Percentiles rank a stretch among this genome's conserved stretches.
These are phyloP conservation scores for Phycomyces nitens DNA, from an alignment of 192 early-diverging fungal species.

Conservation along the genomic window DNA sequence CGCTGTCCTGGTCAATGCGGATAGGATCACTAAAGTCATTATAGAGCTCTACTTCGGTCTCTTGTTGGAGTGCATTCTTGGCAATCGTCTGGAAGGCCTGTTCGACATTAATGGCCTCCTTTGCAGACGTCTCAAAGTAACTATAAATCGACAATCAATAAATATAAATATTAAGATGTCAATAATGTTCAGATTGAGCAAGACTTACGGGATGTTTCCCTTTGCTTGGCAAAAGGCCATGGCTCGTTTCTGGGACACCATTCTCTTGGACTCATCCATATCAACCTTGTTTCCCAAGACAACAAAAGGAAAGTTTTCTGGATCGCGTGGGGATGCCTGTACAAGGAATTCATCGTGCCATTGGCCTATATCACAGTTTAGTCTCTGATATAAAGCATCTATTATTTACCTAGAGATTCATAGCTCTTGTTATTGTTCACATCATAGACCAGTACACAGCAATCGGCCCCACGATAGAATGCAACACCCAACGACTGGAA, in stretches of 20 bases:
- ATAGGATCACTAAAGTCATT: conserved; percentile 90
- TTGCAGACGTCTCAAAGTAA: conserved; percentile 98
- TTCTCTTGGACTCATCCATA: conserved; percentile 85
- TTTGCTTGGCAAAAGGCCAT: conserved; percentile 96
- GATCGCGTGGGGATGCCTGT: conserved; percentile 88
- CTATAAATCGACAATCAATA: conserved; percentile 15
- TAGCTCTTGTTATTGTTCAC: conserved; percentile 93
- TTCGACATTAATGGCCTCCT: conserved; percentile 98
- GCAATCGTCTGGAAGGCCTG: conserved; percentile 96
- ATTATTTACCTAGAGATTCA: conserved; percentile 66
- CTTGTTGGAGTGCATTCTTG: conserved; percentile 91
- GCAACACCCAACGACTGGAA: conserved; percentile 98
- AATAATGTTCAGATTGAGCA: too few species aligned
- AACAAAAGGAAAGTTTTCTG: conserved; percentile 98
- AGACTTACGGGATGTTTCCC: conserved; percentile 75
- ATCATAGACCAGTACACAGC: conserved; percentile 96
- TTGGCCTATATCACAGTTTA: conserved; percentile 50
- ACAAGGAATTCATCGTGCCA: conserved; percentile 99
- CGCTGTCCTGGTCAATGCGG: conserved; percentile 75
- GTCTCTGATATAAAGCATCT: background rate
- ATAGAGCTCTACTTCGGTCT: conserved; percentile 78
- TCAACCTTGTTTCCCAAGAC: conserved; percentile 99
- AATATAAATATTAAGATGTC: too few species aligned
- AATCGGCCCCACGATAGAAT: conserved; percentile 98
- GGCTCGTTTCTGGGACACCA: conserved; percentile 96